Base-by-base conservation (phyloP, 1,139 yeast genomes). In the Kurtzmaniella quercitrusa region DNA sequence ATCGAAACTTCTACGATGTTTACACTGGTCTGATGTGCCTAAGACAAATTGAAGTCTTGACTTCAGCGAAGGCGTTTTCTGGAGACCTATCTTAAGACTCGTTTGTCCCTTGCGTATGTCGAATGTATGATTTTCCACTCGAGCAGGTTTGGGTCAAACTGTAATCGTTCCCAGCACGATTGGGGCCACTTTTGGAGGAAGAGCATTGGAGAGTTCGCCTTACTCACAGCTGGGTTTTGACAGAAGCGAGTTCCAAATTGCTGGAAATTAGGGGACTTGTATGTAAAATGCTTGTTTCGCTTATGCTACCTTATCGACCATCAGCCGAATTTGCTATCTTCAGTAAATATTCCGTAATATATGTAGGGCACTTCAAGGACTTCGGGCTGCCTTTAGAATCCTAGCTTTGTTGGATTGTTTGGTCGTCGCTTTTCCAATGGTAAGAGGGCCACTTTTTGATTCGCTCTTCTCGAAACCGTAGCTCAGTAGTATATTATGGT, bases 211-310 rank as follows among this genome's bases (percentile, higher is more conserved):
- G 71, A 70, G 54, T 63, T 69, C 12, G 68, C 80, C 4, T 82
- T 88, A 87, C 77, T 77, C 56, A 64, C 81, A 3, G 83, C 85
- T 0, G 68, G 82, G 0, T 81, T 68, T 51, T 81, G 40, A 76
- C 85, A 0, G 79, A 76, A 12, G 87, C 87, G 10, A 77, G 87
- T 0, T 78, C 82, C 47, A 81, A 29, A 63, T 77, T 3, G 73
- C 82, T 1, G 89, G 89, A 10, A 70, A 40, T 54, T 81, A 18
- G 88, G 88, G n/a, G 88, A 82, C 55, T 58, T 79, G 50, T 71
- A 67, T 52, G 89, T 52, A 79, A 79, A 51, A 51, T 79, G 45
- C 75, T 70, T 51, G 44, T 79, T 1, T 44, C 5, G 85, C 86
- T 1, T 79, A 68, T 48, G 40, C 58, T 2, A 71, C 81, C 75